These are phyloP conservation scores for Casuarina equisetifolia DNA, from an alignment of 306 rosid species.

Conservation along the genomic window DNA sequence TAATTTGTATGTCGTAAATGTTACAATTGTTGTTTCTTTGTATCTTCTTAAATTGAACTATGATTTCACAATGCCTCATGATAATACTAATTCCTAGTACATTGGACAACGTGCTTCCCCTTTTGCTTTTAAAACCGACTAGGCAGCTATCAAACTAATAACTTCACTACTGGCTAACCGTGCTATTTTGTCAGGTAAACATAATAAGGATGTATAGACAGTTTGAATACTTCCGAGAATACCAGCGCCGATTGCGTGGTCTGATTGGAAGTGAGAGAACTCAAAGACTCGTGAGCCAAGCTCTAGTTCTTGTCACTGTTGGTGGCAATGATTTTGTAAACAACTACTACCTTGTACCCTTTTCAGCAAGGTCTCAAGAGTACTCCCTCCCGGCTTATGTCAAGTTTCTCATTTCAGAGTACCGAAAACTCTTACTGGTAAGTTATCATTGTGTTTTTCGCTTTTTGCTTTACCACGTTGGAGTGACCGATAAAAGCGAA, in stretches of 20 bases:
- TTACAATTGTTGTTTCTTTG: too few relatives aligned
- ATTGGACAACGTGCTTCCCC: too few relatives aligned
- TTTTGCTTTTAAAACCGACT: not conserved
- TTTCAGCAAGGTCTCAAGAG: constrained; percentile 64
- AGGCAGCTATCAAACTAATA: not conserved
- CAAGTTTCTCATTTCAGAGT: constrained; percentile 59
- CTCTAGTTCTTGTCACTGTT: constrained; percentile 58
- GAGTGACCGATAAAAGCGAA: too few relatives aligned
- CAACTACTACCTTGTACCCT: constrained; percentile 64
- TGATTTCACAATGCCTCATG: too few relatives aligned
- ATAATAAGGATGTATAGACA: constrained; percentile 66
- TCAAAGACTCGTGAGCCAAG: constrained; percentile 43
- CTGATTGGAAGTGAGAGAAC: constrained; percentile 37
- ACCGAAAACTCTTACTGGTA: constrained; percentile 57
- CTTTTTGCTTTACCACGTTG: too few relatives aligned
- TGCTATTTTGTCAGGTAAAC: constrained; percentile 44
- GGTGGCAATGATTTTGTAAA: constrained; percentile 79
- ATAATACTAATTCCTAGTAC: too few relatives aligned
- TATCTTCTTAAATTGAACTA: too few relatives aligned
- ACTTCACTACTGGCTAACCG: not conserved
- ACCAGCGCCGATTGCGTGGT: constrained; percentile 45
- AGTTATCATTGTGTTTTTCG: not conserved
- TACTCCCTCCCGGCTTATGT: constrained; percentile 53
- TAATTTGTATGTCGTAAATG: too few relatives aligned
- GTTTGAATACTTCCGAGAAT: constrained; percentile 53